These are phyloP conservation scores for Paramyrothecium roridum DNA, from an alignment of 2,329 filamentous ascomycete species.

Conservation along the genomic window DNA sequence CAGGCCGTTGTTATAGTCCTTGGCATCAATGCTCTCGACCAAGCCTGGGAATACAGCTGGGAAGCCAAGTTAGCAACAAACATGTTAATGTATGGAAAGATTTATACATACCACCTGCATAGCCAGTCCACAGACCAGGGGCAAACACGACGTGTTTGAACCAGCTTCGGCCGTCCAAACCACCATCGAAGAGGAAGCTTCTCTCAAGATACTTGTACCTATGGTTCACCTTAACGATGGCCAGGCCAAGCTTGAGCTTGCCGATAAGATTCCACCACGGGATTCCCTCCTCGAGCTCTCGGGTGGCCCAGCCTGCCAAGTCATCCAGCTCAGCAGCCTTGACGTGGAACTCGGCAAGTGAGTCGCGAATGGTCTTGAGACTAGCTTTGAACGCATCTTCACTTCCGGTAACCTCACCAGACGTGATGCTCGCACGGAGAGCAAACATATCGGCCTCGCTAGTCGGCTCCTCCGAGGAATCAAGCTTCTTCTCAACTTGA, in stretches of 20 bases:
- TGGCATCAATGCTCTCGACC: constrained; percentile 58
- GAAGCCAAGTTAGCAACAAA: neutral
- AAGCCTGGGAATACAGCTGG: constrained; percentile 60
- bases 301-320: constrained; percentile 36
- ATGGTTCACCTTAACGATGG: constrained; percentile 66
- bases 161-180: constrained; percentile 78
- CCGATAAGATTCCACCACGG: constrained; percentile 79
- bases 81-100: neutral
- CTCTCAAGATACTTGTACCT: constrained; percentile 85
- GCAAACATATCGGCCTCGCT: constrained; percentile 26
- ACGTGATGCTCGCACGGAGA: constrained; percentile 19
- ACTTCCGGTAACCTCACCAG: constrained; percentile 27
- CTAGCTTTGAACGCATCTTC: constrained; percentile 34
- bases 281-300: constrained; percentile 48
- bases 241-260: constrained; percentile 59
- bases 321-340: constrained; percentile 43
- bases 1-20: constrained; percentile 54
- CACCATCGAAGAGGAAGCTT: constrained; percentile 70
- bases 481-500: constrained; percentile 47
- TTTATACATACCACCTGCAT: constrained; percentile 63
- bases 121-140: constrained; percentile 87
- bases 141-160: constrained; percentile 96
- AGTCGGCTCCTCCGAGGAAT: constrained; percentile 16
- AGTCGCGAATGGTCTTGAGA: constrained; percentile 33
- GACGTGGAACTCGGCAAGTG: constrained; percentile 31